Base-by-base conservation (phyloP, 345 rosid species). In the Pseudoturritis turrita region DNA sequence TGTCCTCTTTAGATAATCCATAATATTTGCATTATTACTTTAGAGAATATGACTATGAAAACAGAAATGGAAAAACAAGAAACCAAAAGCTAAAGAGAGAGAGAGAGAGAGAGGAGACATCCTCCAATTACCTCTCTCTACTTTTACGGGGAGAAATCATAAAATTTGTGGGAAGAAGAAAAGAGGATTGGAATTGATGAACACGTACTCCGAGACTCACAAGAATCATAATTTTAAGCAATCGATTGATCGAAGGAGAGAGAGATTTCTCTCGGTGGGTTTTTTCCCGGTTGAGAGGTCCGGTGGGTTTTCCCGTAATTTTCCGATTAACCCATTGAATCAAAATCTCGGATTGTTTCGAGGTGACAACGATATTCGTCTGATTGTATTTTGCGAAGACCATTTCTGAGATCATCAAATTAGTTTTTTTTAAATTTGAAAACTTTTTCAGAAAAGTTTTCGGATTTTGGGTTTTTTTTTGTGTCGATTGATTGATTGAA, bases 241-340 rank as follows among this genome's bases (percentile, higher is more conserved):
- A 39, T 11, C 44, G 45, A 40, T 40, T 17, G n/a, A n/a, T n/a
- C n/a, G n/a, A n/a, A n/a, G n/a, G n/a, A n/a, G n/a, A n/a, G n/a
- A n/a, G n/a, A n/a, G n/a, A n/a, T n/a, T n/a, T n/a, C 59, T 54
- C 59, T 29, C 59, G 39, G 59, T 29, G 59, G 59, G n/a, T n/a
- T n/a, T n/a, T n/a, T 54, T 35, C 29, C 60, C 3, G 40, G 2
- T 54, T 29, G 14, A 13, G 43, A 39, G 15, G 43, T 13, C 43
- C 43, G 15, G 43, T 39, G 43, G 43, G 5, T 10, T 40, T 40
- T 13, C 13, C 15, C 13, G 15, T 13, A 4, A 40, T 40, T 35
- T 35, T 3, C 39, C 39, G 12, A 10, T 35, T 9, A n/a, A 35
- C 8, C 8, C 12, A 7, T 7, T 36, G 40, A 36, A 11, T 37